Evolutionary conservation across 2,329 filamentous ascomycete species (phyloP), one percentile per base, ranked within the genome.

Genomic region (Talaromyces sp.): DNA sequence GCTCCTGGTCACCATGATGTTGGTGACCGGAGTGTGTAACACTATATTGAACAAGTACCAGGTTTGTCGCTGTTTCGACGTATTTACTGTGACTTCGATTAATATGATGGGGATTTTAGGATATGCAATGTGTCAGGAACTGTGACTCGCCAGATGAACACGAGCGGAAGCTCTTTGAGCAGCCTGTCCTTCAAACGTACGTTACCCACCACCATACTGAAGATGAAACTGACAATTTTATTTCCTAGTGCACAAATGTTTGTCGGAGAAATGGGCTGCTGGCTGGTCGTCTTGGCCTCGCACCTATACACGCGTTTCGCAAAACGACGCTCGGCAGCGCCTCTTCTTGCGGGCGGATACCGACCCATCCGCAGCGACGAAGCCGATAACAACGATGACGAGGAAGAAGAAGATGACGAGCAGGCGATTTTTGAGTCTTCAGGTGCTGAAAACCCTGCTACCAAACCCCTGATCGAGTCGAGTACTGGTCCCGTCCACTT

Each of bases 21-120:
- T 98, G 72, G 79, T 96, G 73, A 97, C 93, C 27, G 93, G 93
- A 65, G 92, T 96, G 64, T 96, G 92, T 83, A 99, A 99, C 76
- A 99, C 95, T 1, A 85, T 99, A 64, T 83, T 99, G 71, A 97
- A 93, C 68, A 99, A 99, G 74, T 97, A 93, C 72, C 93, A 98
- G 81, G 92, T 93, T 77, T 58, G 54, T 51, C 44, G 59, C 15
- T 44, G 19, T 25, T 19, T 28, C 10, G 5, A 33, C 3, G 32
- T 22, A 11, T 4, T 4, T 10, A 28, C 33, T 22, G 19, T 44
- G 52, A 7, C 53, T 55, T 27, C 36, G 58, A 33, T 49, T 61
- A 9, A 57, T 63, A 60, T 59, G 28, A 58, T 47, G 22, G 17
- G 33, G 17, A 52, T 51, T 25, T 55, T 63, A 79, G 91, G 95